phyloP scores from a whole-genome alignment of 2,329 filamentous ascomycete species.

The Aspergillus ruber region DNA sequence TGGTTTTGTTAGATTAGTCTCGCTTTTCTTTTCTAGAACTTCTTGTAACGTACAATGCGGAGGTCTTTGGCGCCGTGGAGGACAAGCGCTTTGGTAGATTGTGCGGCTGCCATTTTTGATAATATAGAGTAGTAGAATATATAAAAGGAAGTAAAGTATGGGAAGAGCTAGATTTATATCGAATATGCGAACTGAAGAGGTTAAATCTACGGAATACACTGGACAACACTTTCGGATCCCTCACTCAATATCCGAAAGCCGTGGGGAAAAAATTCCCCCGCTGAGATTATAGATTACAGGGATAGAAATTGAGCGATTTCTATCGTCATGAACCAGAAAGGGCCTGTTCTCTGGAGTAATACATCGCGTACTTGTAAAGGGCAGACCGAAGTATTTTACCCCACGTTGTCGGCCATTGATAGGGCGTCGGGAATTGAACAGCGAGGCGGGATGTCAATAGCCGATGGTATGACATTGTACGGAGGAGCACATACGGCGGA shows the following conservation, averaged over 20 bases:
- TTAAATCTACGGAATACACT: not conserved
- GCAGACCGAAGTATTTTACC: not conserved
- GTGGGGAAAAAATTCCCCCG: constrained; percentile 8
- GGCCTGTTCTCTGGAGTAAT: too few relatives aligned
- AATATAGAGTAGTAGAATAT: constrained; percentile 3
- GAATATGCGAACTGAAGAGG: not conserved
- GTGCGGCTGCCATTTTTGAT: constrained; percentile 14
- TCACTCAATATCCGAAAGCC: constrained; percentile 1
- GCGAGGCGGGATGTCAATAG: constrained; percentile 8
- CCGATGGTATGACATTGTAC: constrained; percentile 6
- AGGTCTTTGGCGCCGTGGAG: constrained; percentile 57
- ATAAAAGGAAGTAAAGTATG: not conserved
- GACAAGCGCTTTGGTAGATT: constrained; percentile 40
- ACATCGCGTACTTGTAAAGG: too few relatives aligned
- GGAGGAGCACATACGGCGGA: too few relatives aligned
- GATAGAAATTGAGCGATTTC: too few relatives aligned
- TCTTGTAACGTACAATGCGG: too few relatives aligned
- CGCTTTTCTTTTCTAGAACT: too few relatives aligned
- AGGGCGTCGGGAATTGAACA: constrained; percentile 10
- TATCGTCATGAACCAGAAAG: too few relatives aligned
- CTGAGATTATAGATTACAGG: too few relatives aligned
- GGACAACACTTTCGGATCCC: not conserved
- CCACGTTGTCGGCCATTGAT: constrained; percentile 2
- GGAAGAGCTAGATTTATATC: not conserved
- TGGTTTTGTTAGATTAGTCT: too few relatives aligned